These are phyloP conservation scores for Taphrina pruni DNA, from an alignment of 1,139 yeast species.

Conservation along the genomic window DNA sequence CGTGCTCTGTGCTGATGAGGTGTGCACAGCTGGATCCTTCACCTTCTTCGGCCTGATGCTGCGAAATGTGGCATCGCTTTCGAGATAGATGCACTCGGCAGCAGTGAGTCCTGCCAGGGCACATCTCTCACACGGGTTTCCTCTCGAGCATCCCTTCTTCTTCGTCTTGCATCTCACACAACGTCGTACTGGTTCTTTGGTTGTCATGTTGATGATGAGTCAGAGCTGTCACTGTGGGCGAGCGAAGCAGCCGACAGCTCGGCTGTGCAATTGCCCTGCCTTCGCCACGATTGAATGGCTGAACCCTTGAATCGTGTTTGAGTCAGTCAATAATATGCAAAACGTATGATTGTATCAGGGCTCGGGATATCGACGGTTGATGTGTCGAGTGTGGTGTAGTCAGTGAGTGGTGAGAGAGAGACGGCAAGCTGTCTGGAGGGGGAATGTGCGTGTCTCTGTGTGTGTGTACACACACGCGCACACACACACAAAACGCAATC, in stretches of 20 bases:
- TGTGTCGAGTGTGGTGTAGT: neutral
- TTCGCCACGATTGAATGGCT: neutral
- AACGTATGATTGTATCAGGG: no score
- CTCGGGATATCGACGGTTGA: neutral
- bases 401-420: neutral
- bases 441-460: conserved; percentile 16
- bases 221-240: conserved; percentile 7
- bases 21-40: conserved; percentile 11
- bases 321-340: no score
- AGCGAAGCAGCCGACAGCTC: conserved; percentile 6
- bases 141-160: conserved; percentile 41
- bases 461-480: neutral
- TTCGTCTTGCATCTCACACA: conserved; percentile 38
- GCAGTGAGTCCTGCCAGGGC: conserved; percentile 38
- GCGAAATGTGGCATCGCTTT: conserved; percentile 37
- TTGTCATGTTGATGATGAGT: conserved; percentile 13
- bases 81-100: conserved; percentile 36
- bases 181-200: conserved; percentile 35
- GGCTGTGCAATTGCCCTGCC: neutral
- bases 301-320: no score
- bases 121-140: conserved; percentile 37
- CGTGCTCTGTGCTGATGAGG: neutral
- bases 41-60: conserved; percentile 18
- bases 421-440: neutral
- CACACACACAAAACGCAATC: neutral